A percentile compares a stretch with the other conserved stretches of the same genome.
Conservation (phyloP, 1,139 yeast genomes). For the Yamadazyma diospyri region DNA sequence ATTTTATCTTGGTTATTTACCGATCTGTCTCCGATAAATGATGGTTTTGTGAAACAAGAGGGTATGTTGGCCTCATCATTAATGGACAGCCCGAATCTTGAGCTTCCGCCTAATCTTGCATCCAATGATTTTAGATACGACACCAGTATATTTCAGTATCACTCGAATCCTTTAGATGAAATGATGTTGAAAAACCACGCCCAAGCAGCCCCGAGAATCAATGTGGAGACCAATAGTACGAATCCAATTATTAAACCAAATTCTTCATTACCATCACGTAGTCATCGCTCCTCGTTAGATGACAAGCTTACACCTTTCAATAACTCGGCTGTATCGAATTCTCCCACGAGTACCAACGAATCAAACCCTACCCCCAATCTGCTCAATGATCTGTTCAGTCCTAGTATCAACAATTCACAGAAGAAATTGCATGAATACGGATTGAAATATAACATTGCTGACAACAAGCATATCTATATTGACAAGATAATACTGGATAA, state of each 20-base stretch:
- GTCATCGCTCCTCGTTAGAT: background rate
- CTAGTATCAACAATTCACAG: conserved; percentile 10
- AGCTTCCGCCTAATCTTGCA: background rate
- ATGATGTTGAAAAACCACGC: conserved; percentile 19
- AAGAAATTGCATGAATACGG: conserved; percentile 14
- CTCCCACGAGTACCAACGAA: conserved; percentile 37
- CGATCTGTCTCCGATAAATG: conserved; percentile 20
- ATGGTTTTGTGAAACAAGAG: conserved; percentile 4
- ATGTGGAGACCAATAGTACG: background rate
- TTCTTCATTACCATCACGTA: too few species aligned
- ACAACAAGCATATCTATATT: conserved; percentile 27
- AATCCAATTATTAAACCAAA: background rate
- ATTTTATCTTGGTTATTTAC: conserved; percentile 41
- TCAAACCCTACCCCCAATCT: conserved; percentile 27
- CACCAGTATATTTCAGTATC: conserved; percentile 33
- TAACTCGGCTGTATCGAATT: conserved; percentile 20
- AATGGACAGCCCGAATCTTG: conserved; percentile 3
- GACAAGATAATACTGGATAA: conserved; percentile 18
- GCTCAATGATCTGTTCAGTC: conserved; percentile 15
- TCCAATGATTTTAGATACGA: conserved; percentile 16
- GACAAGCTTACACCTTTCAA: conserved; percentile 10
- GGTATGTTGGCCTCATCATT: conserved; percentile 1
- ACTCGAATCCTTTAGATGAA: conserved; percentile 41
- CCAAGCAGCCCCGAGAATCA: background rate
- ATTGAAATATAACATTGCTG: conserved; percentile 20